phyloP scores from a whole-genome alignment of 345 rosid genomes.

The Aurinia saxatilis region DNA sequence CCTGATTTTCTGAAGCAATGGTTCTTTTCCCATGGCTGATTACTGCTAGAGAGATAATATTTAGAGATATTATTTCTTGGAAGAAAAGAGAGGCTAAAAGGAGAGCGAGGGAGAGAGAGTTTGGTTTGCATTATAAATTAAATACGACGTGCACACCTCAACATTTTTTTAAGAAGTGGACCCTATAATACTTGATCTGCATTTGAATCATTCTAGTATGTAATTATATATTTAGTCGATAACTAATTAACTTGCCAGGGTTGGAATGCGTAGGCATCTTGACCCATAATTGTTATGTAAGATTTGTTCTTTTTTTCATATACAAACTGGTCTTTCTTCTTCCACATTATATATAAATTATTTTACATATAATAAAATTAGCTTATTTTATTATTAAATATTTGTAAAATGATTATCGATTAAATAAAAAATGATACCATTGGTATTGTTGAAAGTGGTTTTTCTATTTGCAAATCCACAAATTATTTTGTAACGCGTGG shows the following conservation, averaged over 20 bases:
- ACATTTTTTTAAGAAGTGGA: neutral
- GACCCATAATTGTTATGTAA: too few species aligned
- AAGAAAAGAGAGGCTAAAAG: neutral
- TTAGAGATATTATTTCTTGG: neutral
- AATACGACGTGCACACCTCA: slow-evolving; percentile 21
- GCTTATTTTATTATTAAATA: too few species aligned
- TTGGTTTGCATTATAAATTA: neutral
- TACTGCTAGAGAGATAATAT: neutral
- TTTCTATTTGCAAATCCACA: too few species aligned
- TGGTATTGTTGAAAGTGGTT: too few species aligned
- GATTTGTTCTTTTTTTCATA: too few species aligned
- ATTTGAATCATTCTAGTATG: neutral
- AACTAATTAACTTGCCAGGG: slow-evolving; percentile 9
- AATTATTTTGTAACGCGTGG: too few species aligned
- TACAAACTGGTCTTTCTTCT: too few species aligned
- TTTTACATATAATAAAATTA: too few species aligned
- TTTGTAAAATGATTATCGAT: too few species aligned
- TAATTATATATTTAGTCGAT: too few species aligned
- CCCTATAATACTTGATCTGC: neutral
- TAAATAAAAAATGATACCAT: too few species aligned
- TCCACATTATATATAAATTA: too few species aligned
- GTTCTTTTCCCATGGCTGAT: slow-evolving; percentile 24
- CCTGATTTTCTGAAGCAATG: slow-evolving; percentile 18
- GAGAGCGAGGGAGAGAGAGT: neutral
- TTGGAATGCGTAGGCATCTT: neutral